Percentiles rank a stretch among this genome's conserved stretches.
phyloP scores from a whole-genome alignment of 2,329 filamentous ascomycete genomes.

The Penicillium sp. region DNA sequence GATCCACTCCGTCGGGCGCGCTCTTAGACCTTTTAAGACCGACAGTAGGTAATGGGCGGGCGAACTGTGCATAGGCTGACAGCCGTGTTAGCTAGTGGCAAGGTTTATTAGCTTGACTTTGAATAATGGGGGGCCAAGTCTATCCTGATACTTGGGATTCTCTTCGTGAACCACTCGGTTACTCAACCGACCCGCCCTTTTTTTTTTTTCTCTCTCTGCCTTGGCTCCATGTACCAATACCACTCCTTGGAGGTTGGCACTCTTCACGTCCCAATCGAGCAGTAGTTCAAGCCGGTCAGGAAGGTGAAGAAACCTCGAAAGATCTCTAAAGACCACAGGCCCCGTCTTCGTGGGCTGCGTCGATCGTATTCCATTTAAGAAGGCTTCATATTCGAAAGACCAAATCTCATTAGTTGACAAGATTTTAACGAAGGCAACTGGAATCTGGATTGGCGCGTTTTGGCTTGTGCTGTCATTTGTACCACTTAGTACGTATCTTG shows the following conservation, averaged over 20 bases:
- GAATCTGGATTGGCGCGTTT: conserved; percentile 8
- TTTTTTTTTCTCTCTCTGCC: conserved; percentile 11
- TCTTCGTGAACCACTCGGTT: conserved; percentile 20
- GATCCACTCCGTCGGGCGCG: conserved; percentile 26
- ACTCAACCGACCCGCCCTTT: conserved; percentile 20
- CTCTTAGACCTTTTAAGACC: conserved; percentile 17
- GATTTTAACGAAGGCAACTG: conserved; percentile 2
- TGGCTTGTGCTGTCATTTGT: conserved; percentile 21
- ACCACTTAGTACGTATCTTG: conserved; percentile 29
- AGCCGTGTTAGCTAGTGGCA: conserved; percentile 17
- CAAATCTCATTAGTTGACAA: not conserved
- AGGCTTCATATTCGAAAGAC: not conserved
- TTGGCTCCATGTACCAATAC: conserved; percentile 13
- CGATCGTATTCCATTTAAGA: not conserved
- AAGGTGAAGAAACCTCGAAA: conserved; percentile 2
- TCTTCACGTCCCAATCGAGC: conserved; percentile 4
- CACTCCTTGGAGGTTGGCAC: conserved; percentile 2
- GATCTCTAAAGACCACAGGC: conserved; percentile 2
- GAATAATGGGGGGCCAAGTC: conserved; percentile 15
- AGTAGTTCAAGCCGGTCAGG: conserved; percentile 7
- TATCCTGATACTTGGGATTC: conserved; percentile 17
- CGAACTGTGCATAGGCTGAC: conserved; percentile 19
- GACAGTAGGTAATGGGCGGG: conserved; percentile 18
- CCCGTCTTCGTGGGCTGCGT: not conserved
- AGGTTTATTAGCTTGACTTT: conserved; percentile 21